phyloP scores from a whole-genome alignment of 441 rosid species.

The Bruguiera hainesii region DNA sequence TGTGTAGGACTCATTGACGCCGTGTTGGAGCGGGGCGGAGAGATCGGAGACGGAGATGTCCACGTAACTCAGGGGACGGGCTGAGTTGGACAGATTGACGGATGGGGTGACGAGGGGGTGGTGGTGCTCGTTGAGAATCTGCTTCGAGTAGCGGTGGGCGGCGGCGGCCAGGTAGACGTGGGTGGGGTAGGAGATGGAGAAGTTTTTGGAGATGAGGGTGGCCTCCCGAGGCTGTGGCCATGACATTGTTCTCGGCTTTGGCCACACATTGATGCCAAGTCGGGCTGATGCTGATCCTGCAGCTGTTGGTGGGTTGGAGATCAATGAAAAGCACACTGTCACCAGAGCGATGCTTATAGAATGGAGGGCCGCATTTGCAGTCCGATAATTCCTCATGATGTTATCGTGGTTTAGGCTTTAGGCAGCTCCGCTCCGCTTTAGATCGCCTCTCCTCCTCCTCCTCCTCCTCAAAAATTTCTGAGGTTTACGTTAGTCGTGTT shows the following conservation, averaged over 20 bases:
- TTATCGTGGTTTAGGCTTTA: no score
- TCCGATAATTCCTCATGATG: no score
- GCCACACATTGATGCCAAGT: conserved; percentile 26
- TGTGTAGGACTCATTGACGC: conserved; percentile 62
- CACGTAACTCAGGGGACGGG: conserved; percentile 39
- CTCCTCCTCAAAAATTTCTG: no score
- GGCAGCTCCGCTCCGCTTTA: no score
- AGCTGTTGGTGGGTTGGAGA: no score
- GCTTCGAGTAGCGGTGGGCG: conserved; percentile 40
- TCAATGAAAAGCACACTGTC: no score
- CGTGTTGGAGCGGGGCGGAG: conserved; percentile 54
- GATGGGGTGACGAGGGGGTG: conserved; percentile 38
- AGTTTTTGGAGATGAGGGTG: conserved; percentile 43
- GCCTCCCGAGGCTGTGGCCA: conserved; percentile 51
- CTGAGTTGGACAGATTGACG: conserved; percentile 33
- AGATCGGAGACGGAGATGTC: conserved; percentile 40
- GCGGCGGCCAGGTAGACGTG: conserved; percentile 53
- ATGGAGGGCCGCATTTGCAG: no score
- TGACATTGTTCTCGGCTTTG: conserved; percentile 51
- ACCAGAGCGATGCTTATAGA: no score
- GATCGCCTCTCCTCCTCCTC: no score
- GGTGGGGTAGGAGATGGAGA: conserved; percentile 45
- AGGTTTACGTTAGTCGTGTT: no score
- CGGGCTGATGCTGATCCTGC: not conserved
- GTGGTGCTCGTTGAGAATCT: conserved; percentile 48